Conservation (phyloP, 2,329 filamentous ascomycete species). For the Tolypocladium paradoxum region DNA sequence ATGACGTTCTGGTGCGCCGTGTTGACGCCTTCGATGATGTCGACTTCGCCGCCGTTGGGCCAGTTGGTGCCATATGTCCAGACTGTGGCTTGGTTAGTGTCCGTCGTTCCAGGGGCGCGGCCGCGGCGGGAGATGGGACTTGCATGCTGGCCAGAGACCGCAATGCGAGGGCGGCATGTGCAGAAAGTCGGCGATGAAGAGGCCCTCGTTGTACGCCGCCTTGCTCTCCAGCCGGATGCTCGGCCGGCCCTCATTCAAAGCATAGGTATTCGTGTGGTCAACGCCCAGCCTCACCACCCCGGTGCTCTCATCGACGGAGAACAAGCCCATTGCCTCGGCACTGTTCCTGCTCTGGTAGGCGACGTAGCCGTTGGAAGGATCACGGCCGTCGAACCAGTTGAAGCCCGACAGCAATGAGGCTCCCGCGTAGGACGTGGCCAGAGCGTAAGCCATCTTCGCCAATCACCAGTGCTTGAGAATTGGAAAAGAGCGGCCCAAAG, state of each 20-base stretch:
- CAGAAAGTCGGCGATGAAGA: slow-evolving; percentile 60
- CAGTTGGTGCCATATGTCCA: slow-evolving; percentile 46
- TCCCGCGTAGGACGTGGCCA: slow-evolving; percentile 31
- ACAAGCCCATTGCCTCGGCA: slow-evolving; percentile 28
- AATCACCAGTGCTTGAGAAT: slow-evolving; percentile 1
- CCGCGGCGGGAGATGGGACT: slow-evolving; percentile 8
- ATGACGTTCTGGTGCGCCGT: slow-evolving; percentile 47
- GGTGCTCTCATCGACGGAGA: slow-evolving; percentile 28
- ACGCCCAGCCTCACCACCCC: slow-evolving; percentile 35
- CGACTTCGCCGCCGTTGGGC: slow-evolving; percentile 55
- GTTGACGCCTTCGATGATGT: slow-evolving; percentile 63
- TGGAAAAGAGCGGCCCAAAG: neutral
- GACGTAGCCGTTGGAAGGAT: slow-evolving; percentile 60
- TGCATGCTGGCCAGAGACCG: slow-evolving; percentile 64
- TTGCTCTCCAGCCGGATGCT: slow-evolving; percentile 60
- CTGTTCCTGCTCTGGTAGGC: slow-evolving; percentile 37
- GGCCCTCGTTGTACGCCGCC: slow-evolving; percentile 50
- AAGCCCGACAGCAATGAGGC: slow-evolving; percentile 35
- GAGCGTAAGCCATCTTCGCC: slow-evolving; percentile 26
- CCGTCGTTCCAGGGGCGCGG: too few relatives aligned
- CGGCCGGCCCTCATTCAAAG: slow-evolving; percentile 30
- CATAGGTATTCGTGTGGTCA: slow-evolving; percentile 28
- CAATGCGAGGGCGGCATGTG: slow-evolving; percentile 65
- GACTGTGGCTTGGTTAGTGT: slow-evolving; percentile 19
- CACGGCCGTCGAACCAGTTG: slow-evolving; percentile 37